A percentile compares a stretch with the other conserved stretches of the same genome.
Conservation (phyloP, 768 basidiomycete genomes). For the Mycena albidolilacea region DNA sequence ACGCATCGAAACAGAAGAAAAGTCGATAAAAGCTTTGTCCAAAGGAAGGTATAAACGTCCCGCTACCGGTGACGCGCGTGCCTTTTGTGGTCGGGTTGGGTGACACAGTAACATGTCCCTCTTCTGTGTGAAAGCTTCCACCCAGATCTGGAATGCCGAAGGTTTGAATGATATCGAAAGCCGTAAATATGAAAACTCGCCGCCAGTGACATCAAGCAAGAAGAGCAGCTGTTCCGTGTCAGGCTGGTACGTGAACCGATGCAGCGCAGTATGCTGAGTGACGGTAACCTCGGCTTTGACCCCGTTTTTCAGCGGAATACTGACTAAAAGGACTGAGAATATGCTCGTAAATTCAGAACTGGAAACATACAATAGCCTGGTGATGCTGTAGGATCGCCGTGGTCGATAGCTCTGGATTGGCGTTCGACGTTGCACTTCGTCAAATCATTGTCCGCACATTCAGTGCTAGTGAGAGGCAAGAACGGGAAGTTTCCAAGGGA, state of each 20-base stretch:
- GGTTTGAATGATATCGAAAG: background rate
- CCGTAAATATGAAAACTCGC: background rate
- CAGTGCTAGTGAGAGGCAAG: conserved; percentile 25
- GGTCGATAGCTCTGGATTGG: conserved; percentile 10
- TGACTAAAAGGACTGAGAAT: conserved; percentile 16
- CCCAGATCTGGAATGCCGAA: conserved; percentile 18
- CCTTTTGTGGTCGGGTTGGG: conserved; percentile 15
- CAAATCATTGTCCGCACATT: conserved; percentile 32
- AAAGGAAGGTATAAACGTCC: conserved; percentile 32
- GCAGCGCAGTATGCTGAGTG: conserved; percentile 58
- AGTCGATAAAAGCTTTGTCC: conserved; percentile 24
- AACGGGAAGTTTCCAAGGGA: conserved; percentile 37
- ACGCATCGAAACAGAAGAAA: conserved; percentile 34
- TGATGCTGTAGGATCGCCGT: conserved; percentile 32
- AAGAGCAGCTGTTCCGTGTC: conserved; percentile 49
- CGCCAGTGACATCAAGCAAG: conserved; percentile 30
- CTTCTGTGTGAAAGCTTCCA: conserved; percentile 8
- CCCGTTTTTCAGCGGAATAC: conserved; percentile 53
- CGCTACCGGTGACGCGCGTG: conserved; percentile 30
- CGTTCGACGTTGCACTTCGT: conserved; percentile 22
- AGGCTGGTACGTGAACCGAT: conserved; percentile 60
- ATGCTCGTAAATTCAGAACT: background rate
- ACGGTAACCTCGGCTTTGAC: conserved; percentile 62
- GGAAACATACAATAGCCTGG: conserved; percentile 35
- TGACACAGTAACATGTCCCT: conserved; percentile 19